Conservation (phyloP, 2,329 filamentous ascomycete genomes). For the Aspergillus jensenii region DNA sequence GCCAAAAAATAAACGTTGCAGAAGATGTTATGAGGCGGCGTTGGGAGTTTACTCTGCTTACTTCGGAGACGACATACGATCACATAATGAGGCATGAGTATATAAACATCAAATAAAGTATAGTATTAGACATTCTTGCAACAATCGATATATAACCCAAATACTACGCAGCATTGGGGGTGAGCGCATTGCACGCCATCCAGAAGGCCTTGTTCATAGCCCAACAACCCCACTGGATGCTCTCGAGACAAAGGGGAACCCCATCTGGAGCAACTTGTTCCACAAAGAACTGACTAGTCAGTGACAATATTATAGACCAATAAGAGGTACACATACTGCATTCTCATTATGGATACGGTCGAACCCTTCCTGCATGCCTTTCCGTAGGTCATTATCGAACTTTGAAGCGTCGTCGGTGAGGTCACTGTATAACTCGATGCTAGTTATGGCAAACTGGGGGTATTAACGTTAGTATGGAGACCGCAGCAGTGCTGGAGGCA, state of each 20-base stretch:
- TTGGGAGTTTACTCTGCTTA: constrained; percentile 2
- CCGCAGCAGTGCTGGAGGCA: neutral
- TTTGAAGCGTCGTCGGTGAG: neutral
- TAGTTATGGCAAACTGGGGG: neutral
- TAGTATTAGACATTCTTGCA: neutral
- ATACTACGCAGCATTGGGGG: neutral
- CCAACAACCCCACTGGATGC: neutral
- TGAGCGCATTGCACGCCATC: neutral
- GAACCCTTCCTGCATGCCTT: neutral
- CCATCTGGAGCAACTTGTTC: neutral
- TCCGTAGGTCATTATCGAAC: neutral
- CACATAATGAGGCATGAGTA: constrained; percentile 11
- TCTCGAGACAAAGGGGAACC: constrained; percentile 3
- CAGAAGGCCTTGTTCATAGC: neutral
- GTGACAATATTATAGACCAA: neutral
- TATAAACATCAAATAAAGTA: neutral
- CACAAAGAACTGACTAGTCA: neutral
- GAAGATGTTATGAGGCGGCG: constrained; percentile 1
- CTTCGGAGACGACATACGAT: neutral
- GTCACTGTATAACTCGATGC: neutral
- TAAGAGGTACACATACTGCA: neutral
- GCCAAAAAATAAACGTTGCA: constrained; percentile 11
- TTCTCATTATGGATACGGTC: neutral
- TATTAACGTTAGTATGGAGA: neutral
- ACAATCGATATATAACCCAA: neutral